Conservation (phyloP, 257 asterid species). For the Ehretia macrophylla region DNA sequence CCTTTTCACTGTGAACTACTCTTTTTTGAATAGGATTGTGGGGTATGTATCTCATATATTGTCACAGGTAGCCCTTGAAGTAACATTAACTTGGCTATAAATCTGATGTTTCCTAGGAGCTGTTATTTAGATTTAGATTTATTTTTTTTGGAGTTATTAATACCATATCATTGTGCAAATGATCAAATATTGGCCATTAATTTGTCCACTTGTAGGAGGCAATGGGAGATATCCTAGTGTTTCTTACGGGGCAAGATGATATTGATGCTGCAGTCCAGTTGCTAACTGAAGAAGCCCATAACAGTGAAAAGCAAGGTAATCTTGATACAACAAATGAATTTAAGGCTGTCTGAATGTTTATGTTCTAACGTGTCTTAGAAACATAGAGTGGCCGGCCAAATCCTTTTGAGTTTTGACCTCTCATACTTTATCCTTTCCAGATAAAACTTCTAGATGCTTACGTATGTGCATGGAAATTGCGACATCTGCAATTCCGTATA, state of each 20-base stretch:
- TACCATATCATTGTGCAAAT: not conserved
- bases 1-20: too few relatives aligned
- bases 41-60: too few relatives aligned
- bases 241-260: slow-evolving; percentile 97
- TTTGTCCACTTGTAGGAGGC: slow-evolving; percentile 50
- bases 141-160: not conserved
- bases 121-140: not conserved
- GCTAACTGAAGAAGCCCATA: slow-evolving; percentile 75
- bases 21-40: too few relatives aligned
- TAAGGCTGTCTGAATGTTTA: not conserved
- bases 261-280: slow-evolving; percentile 85
- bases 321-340: not conserved
- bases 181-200: not conserved
- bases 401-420: not conserved
- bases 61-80: too few relatives aligned
- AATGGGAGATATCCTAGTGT: slow-evolving; percentile 82
- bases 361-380: too few relatives aligned
- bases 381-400: not conserved
- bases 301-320: slow-evolving; percentile 55
- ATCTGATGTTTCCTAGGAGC: not conserved
- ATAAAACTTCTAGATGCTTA: not conserved
- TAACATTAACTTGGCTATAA: not conserved
- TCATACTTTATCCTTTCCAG: not conserved
- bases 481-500: too few relatives aligned
- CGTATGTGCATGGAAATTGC: not conserved